Evolutionary conservation across 441 rosid species (phyloP), one percentile per base, ranked within the genome.

Genomic region (Breynia disticha): DNA sequence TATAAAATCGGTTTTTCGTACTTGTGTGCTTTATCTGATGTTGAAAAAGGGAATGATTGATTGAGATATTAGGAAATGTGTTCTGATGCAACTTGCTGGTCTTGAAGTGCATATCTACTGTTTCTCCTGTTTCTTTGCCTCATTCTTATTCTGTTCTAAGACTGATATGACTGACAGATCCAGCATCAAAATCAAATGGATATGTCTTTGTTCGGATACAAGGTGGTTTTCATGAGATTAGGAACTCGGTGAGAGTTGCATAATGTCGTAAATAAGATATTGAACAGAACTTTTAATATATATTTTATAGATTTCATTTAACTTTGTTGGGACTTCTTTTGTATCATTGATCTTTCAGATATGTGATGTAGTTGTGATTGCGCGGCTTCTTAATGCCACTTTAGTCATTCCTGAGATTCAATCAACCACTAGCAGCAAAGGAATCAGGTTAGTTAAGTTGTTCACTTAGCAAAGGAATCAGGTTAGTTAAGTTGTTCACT

Each of bases 191-290:
- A 52, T 76, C 93, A 59, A 89, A 66, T 60, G 96, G 97, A 57
- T 93, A 66, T 58, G 68, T 93, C 59, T 93, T 93, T 72, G 97
- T 84, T 48, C 81, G 95, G 67, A 84, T 89, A 78, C 99, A 84
- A 78, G 99, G 99, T 17, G 99, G 97, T 70, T 93, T 93, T 59
- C 97, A 86, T 66, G 97, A 93, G 76, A 93, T 93, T 54, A 78
- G 97, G 80, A 93, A 83, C 58, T 80, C 99, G 83, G 99, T 93
- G 70, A 72, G 87, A 21, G 66, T 64, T 28, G 39, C 48, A 45
- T 60, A 10, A 37, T 63, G 43, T 51, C 48, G 51, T 17, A 9
- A 14, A 37, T 19, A 41, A 43, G 39, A 50, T 42, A 20, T 50
- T 43, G 13, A 21, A 49, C 16, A 20, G 20, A 10, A 19, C 15